phyloP scores from a whole-genome alignment of 257 asterid genomes.

The Solanum chaucha region DNA sequence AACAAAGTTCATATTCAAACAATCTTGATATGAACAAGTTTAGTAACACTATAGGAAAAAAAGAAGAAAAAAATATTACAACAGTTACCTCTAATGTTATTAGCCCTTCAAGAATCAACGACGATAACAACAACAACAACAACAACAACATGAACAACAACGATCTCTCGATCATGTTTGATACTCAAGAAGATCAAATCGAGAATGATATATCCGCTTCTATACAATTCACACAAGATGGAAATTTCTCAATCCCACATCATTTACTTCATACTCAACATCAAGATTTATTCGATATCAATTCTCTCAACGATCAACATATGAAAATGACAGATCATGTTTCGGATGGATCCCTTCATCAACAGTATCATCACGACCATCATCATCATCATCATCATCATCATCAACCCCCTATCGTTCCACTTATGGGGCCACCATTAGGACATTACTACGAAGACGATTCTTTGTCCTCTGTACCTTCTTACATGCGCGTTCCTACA shows the following conservation, averaged over 20 bases:
- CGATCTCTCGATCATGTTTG: slow-evolving; percentile 31
- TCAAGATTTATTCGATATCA: not conserved
- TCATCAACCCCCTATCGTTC: slow-evolving; percentile 12
- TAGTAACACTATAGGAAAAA: slow-evolving; percentile 1
- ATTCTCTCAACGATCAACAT: slow-evolving; percentile 25
- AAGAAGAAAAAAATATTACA: not conserved
- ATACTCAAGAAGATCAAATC: slow-evolving; percentile 27
- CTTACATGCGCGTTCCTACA: slow-evolving; percentile 28
- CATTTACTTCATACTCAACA: not conserved
- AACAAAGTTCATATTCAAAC: slow-evolving; percentile 29
- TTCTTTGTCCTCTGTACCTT: slow-evolving; percentile 22
- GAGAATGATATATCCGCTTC: slow-evolving; percentile 76
- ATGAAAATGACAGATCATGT: not conserved
- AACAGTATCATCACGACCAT: not conserved
- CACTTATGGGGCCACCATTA: slow-evolving; percentile 31
- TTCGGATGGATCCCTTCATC: not conserved
- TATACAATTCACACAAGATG: slow-evolving; percentile 51
- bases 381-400: slow-evolving; percentile 10
- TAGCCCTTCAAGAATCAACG: slow-evolving; percentile 2
- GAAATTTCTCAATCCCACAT: slow-evolving; percentile 33
- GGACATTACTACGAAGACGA: slow-evolving; percentile 39
- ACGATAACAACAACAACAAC: not conserved
- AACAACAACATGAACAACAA: not conserved
- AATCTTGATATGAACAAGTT: slow-evolving; percentile 32
- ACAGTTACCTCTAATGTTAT: slow-evolving; percentile 1